Evolutionary conservation across 371 early-diverging fungal species (phyloP), one percentile per base, ranked within the genome.

Genomic region (Mortierella sp.): DNA sequence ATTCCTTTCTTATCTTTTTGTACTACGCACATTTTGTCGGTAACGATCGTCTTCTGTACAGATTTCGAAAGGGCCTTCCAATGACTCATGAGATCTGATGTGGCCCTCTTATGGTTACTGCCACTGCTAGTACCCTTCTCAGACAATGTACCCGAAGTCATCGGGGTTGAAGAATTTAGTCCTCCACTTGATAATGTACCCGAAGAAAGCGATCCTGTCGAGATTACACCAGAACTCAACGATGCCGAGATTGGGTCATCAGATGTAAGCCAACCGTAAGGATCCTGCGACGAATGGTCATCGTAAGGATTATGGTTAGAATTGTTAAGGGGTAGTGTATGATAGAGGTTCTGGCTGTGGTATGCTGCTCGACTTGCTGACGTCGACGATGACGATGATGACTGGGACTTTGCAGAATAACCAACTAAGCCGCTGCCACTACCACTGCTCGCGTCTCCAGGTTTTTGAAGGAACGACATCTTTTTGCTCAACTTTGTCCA

Each of bases 61-160:
- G 67, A 62, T 61, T 74, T 77, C 13, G 77, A 77, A 55, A 76
- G 74, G 58, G 21, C 65, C 67, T 76, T 84, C 80, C 67, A 84
- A 28, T 70, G 80, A 47, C 41, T 80, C 70, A 65, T 80, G 45
- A 74, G 66, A 24, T 65, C 77, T 6, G 68, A 43, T 1, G 52
- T 64, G 13, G 59, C 58, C 22, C 73, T 52, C n/a, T 52, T 68
- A 15, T 33, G n/a, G 32, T 28, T 28, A 28, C 36, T 32, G n/a
- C 41, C 38, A 48, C 22, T 24, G 21, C 52, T 45, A 15, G 32
- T 36, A 22, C 57, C 65, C 24, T 67, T 67, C 4, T 67, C 67
- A 6, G 65, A 55, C 22, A 55, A 16, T 3, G 65, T 19, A 50
- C 6, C n/a, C 19, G 65, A 55, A 28, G 68, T 45, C n/a, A 36